These are phyloP conservation scores for Thelonectria olida DNA, from an alignment of 2,329 filamentous ascomycete genomes.

Conservation along the genomic window DNA sequence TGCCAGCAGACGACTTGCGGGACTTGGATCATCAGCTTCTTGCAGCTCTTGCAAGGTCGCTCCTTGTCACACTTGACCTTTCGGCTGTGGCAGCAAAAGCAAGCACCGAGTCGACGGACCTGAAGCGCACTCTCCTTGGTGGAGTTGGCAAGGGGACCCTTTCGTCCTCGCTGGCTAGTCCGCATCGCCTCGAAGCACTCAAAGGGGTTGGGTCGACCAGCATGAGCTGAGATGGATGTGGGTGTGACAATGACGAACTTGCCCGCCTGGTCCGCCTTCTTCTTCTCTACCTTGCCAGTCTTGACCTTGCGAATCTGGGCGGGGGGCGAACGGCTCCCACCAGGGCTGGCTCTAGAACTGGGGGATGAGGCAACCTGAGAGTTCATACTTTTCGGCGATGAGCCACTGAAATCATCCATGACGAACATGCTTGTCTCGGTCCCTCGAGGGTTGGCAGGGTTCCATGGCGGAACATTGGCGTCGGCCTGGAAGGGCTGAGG, in stretches of 20 bases:
- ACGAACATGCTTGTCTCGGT: conserved; percentile 47
- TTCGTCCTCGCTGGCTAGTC: conserved; percentile 63
- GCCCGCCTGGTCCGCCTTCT: conserved; percentile 50
- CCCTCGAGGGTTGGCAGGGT: conserved; percentile 45
- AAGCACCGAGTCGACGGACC: conserved; percentile 63
- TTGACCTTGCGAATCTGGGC: conserved; percentile 54
- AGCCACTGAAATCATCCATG: conserved; percentile 51
- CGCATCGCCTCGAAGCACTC: conserved; percentile 65
- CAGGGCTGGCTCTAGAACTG: conserved; percentile 34
- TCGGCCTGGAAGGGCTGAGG: conserved; percentile 48
- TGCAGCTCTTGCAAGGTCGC: conserved; percentile 66
- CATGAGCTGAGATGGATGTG: conserved; percentile 60
- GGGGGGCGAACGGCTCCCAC: conserved; percentile 41
- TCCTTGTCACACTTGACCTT: conserved; percentile 68
- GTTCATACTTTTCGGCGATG: conserved; percentile 43
- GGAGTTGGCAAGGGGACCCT: conserved; percentile 63
- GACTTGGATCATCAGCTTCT: conserved; percentile 58
- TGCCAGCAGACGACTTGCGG: conserved; percentile 68
- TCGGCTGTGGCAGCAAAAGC: conserved; percentile 67
- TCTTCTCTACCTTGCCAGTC: conserved; percentile 57
- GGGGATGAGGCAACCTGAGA: conserved; percentile 45
- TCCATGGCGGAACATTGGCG: conserved; percentile 54
- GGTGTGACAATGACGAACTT: conserved; percentile 67
- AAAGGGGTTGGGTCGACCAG: conserved; percentile 60
- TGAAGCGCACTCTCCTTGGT: conserved; percentile 64